Conservation (phyloP, 345 rosid genomes). For the Pistacia integerrima region DNA sequence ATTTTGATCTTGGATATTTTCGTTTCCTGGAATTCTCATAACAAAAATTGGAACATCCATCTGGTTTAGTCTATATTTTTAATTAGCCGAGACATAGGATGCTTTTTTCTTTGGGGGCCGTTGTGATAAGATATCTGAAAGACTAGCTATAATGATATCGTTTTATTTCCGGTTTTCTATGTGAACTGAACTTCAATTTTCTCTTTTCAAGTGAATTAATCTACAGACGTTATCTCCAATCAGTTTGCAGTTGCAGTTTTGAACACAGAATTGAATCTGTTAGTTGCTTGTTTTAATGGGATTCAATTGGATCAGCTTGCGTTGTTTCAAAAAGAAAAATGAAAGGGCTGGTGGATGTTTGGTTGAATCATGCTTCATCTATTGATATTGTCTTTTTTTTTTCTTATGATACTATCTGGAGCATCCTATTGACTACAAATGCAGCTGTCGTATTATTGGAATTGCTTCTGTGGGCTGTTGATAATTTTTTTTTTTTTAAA, state of each 20-base stretch:
- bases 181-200: background rate
- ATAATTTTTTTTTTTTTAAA: no score
- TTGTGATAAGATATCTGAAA: no score
- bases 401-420: background rate
- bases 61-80: background rate
- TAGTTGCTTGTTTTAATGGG: conserved; percentile 1
- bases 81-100: background rate
- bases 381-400: background rate
- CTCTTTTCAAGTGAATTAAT: background rate
- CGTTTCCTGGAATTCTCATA: background rate
- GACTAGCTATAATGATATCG: no score
- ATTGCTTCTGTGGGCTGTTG: background rate
- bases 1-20: background rate
- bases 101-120: background rate
- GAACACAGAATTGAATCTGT: background rate
- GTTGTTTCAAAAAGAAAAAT: background rate
- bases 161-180: background rate
- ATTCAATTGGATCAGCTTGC: background rate
- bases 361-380: conserved; percentile 25
- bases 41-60: background rate
- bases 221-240: background rate
- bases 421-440: background rate
- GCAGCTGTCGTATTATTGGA: background rate
- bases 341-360: conserved; percentile 1
- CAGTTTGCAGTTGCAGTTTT: background rate